phyloP scores from a whole-genome alignment of 345 rosid species.

The Garcia nutans region DNA sequence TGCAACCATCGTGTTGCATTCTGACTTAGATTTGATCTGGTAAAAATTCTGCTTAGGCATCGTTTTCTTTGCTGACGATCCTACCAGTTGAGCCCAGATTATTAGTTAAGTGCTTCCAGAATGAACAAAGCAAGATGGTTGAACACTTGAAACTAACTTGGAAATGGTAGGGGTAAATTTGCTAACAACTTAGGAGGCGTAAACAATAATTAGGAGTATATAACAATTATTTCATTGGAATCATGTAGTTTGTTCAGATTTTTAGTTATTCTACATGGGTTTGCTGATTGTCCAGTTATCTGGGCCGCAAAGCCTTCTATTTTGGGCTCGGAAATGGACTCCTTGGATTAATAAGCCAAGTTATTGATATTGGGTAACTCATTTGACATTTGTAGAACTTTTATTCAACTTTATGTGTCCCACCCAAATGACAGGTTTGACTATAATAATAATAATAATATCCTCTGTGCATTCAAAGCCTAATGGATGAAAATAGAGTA shows the following conservation, averaged over 20 bases:
- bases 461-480: too few relatives aligned
- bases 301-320: slow-evolving; percentile 3
- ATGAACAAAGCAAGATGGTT: not conserved
- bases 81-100: not conserved
- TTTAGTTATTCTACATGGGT: not conserved
- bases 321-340: not conserved
- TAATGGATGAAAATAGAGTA: not conserved
- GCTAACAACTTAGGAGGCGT: not conserved
- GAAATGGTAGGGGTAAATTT: not conserved
- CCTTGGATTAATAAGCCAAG: not conserved
- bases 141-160: not conserved
- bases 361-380: too few relatives aligned
- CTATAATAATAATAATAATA: too few relatives aligned
- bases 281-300: not conserved
- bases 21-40: not conserved
- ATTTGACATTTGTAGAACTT: not conserved
- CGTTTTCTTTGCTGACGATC: not conserved
- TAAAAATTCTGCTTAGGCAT: not conserved
- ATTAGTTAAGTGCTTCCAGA: too few relatives aligned
- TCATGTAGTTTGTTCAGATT: not conserved
- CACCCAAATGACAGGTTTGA: too few relatives aligned
- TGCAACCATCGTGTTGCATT: not conserved
- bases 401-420: not conserved
- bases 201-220: not conserved
- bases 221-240: not conserved